These are phyloP conservation scores for Cephalotrichum gorgonifer DNA, from an alignment of 2,329 filamentous ascomycete species.

Conservation along the genomic window DNA sequence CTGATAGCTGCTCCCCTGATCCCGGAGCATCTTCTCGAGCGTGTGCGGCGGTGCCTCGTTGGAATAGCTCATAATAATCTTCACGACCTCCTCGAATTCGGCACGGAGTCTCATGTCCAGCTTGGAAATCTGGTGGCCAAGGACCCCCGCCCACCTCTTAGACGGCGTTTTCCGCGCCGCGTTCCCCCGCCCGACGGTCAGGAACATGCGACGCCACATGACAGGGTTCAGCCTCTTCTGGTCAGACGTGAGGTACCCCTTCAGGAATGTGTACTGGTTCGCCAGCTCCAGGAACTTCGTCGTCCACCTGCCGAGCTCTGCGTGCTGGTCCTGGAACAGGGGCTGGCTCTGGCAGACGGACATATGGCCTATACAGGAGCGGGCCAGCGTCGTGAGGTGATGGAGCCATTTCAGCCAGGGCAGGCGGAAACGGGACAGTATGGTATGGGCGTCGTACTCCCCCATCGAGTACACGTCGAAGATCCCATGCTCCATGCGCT, in stretches of 20 bases:
- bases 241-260: not conserved
- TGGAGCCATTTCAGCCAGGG: not conserved
- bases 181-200: not conserved
- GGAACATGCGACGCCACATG: not conserved
- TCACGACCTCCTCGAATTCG: not conserved
- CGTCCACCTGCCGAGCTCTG: not conserved
- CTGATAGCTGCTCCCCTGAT: not conserved
- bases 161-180: not conserved
- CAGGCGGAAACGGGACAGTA: not conserved
- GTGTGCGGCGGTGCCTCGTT: not conserved
- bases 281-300: not conserved
- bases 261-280: not conserved
- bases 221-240: not conserved
- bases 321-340: not conserved
- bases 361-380: not conserved
- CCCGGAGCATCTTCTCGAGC: not conserved
- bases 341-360: too few relatives aligned
- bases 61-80: not conserved
- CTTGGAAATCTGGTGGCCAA: not conserved
- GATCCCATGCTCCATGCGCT: constrained; percentile 11
- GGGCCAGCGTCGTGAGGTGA: not conserved
- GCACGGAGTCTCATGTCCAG: not conserved
- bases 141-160: not conserved
- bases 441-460: not conserved
- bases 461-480: constrained; percentile 12